Evolutionary conservation across 352 stramenopile genomes (phyloP).

Genomic region (Phytophthora melonis): DNA sequence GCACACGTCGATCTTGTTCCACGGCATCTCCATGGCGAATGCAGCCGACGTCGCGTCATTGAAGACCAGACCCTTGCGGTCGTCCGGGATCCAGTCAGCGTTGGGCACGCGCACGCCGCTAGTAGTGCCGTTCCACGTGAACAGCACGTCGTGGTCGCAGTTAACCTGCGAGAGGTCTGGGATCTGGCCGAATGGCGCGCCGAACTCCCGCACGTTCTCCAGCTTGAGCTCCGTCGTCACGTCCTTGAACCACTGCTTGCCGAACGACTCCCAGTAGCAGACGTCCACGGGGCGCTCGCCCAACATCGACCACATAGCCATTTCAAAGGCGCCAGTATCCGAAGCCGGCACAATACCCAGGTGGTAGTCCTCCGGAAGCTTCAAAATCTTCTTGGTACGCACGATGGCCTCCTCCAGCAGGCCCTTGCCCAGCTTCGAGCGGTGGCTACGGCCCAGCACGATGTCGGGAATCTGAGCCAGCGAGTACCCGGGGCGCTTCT

Average conservation of each 20-base stretch:
- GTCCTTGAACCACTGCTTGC: slow-evolving; percentile 97
- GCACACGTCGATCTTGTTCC: slow-evolving; percentile 98
- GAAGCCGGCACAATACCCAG: slow-evolving; percentile 98
- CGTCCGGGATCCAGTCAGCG: slow-evolving; percentile 96
- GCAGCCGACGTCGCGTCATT: slow-evolving; percentile 98
- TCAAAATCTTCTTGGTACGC: slow-evolving; percentile 95
- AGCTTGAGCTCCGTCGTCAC: slow-evolving; percentile 95
- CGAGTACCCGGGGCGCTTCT: slow-evolving; percentile 98
- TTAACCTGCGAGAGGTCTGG: slow-evolving; percentile 95
- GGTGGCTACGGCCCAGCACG: slow-evolving; percentile 95
- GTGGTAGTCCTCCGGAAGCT: slow-evolving; percentile 95
- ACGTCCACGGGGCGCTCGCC: slow-evolving; percentile 93
- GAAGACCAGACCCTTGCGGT: slow-evolving; percentile 96
- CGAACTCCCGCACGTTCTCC: slow-evolving; percentile 94
- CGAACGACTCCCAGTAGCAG: slow-evolving; percentile 98
- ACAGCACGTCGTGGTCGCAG: slow-evolving; percentile 97
- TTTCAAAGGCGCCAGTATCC: slow-evolving; percentile 99
- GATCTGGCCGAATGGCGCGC: slow-evolving; percentile 96
- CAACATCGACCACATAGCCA: slow-evolving; percentile 99
- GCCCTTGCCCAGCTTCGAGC: slow-evolving; percentile 97
- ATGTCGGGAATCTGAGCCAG: slow-evolving; percentile 90
- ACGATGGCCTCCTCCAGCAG: slow-evolving; percentile 96
- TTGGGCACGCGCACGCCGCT: slow-evolving; percentile 97
- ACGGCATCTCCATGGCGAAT: slow-evolving; percentile 99
- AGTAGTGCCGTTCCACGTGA: slow-evolving; percentile 99